Conservation (phyloP, 2,329 filamentous ascomycete species). For the Calonectria henricotiae region DNA sequence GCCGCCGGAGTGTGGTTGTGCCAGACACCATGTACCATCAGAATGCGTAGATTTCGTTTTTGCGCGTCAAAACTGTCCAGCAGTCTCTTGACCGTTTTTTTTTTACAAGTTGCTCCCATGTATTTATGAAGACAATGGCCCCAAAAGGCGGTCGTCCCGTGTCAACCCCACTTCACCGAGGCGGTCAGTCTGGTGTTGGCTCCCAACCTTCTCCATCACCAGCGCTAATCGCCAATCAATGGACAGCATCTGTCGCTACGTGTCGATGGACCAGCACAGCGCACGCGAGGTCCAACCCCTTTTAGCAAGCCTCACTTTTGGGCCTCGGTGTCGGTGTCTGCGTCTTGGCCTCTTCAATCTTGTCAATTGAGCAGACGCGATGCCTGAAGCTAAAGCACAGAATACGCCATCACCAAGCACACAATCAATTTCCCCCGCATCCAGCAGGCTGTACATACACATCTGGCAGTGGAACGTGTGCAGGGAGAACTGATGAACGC, state of each 20-base stretch:
- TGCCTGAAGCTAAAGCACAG: not conserved
- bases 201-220: slow-evolving; percentile 21
- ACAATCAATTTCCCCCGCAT: not conserved
- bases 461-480: not conserved
- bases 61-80: slow-evolving; percentile 21
- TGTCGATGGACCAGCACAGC: slow-evolving; percentile 19
- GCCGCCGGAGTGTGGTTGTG: not conserved
- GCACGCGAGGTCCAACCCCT: slow-evolving; percentile 8
- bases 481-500: not conserved
- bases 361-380: not conserved
- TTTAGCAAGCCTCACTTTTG: slow-evolving; percentile 16
- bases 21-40: not conserved
- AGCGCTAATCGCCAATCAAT: slow-evolving; percentile 4
- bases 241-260: slow-evolving; percentile 7
- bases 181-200: slow-evolving; percentile 20
- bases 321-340: not conserved
- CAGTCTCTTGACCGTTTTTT: not conserved
- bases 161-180: slow-evolving; percentile 10
- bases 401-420: not conserved
- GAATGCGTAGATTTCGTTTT: not conserved
- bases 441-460: not conserved
- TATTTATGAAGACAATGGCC: not conserved
- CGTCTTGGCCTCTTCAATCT: not conserved
- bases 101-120: too few species aligned
- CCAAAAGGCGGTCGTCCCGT: slow-evolving; percentile 12